Conservation (phyloP, 2,329 filamentous ascomycete genomes). For the Fusarium anthophilum region DNA sequence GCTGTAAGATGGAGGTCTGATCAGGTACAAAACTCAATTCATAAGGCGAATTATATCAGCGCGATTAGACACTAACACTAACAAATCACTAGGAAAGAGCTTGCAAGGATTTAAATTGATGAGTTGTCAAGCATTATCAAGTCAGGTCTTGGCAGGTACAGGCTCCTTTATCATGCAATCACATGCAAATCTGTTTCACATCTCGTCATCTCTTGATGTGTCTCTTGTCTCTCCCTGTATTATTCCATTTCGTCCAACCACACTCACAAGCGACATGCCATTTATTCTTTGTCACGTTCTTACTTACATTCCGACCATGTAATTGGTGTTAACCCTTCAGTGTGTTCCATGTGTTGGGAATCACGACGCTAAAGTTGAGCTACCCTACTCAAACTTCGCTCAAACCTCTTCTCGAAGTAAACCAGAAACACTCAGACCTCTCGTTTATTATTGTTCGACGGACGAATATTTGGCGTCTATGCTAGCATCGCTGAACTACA, state of each 20-base stretch:
- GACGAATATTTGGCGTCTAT: not conserved
- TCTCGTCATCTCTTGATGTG: slow-evolving; percentile 21
- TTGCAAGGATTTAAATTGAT: not conserved
- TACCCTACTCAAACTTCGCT: slow-evolving; percentile 8
- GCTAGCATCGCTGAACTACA: not conserved
- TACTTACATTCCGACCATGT: slow-evolving; percentile 31
- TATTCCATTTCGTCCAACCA: slow-evolving; percentile 13
- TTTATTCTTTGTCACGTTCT: slow-evolving; percentile 32
- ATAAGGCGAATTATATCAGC: not conserved
- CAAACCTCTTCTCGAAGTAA: not conserved
- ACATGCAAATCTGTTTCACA: slow-evolving; percentile 41
- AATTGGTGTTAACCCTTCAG: slow-evolving; percentile 25
- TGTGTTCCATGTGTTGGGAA: not conserved
- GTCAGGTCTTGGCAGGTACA: slow-evolving; percentile 19
- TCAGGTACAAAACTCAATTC: not conserved
- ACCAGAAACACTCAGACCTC: not conserved
- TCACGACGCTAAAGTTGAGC: not conserved
- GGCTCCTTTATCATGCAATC: slow-evolving; percentile 19
- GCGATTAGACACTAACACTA: not conserved
- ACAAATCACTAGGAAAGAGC: not conserved
- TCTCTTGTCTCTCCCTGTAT: slow-evolving; percentile 4
- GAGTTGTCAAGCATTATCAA: not conserved
- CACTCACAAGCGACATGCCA: slow-evolving; percentile 28
- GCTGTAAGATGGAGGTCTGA: not conserved
- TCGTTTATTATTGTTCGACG: not conserved